A percentile compares a stretch with the other conserved stretches of the same genome.
phyloP scores from a whole-genome alignment of 2,329 filamentous ascomycete genomes.

The Cercospora brassicicola region DNA sequence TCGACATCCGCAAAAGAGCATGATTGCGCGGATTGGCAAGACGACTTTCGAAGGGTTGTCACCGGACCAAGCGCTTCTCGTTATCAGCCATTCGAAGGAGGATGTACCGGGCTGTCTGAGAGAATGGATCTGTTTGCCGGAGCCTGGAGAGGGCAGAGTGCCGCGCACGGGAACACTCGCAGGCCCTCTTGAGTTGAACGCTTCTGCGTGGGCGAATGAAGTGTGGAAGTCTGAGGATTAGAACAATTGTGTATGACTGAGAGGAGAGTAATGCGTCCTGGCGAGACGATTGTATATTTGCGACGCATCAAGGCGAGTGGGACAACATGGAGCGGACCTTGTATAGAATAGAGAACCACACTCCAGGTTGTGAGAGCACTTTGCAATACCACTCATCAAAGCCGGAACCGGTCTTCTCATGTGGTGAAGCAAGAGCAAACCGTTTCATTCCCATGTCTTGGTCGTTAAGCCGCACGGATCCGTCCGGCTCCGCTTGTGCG shows the following conservation, averaged over 20 bases:
- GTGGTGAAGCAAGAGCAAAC: not conserved
- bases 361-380: not conserved
- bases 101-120: slow-evolving; percentile 83
- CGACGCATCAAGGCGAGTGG: not conserved
- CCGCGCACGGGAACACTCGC: slow-evolving; percentile 65
- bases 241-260: not conserved
- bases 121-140: slow-evolving; percentile 83
- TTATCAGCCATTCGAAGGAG: slow-evolving; percentile 85
- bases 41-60: slow-evolving; percentile 63
- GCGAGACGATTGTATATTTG: not conserved
- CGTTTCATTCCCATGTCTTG: not conserved
- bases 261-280: not conserved
- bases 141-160: slow-evolving; percentile 62
- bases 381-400: not conserved
- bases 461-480: not conserved
- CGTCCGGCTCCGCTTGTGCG: not conserved
- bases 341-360: not conserved
- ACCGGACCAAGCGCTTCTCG: slow-evolving; percentile 76
- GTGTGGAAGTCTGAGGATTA: slow-evolving; percentile 31
- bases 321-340: not conserved
- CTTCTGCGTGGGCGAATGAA: slow-evolving; percentile 32
- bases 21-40: slow-evolving; percentile 44
- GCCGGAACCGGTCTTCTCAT: not conserved
- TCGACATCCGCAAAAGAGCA: slow-evolving; percentile 24
- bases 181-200: slow-evolving; percentile 37